These are phyloP conservation scores for Hypoxylon fuscum DNA, from an alignment of 495 filamentous ascomycete genomes.

Conservation along the genomic window DNA sequence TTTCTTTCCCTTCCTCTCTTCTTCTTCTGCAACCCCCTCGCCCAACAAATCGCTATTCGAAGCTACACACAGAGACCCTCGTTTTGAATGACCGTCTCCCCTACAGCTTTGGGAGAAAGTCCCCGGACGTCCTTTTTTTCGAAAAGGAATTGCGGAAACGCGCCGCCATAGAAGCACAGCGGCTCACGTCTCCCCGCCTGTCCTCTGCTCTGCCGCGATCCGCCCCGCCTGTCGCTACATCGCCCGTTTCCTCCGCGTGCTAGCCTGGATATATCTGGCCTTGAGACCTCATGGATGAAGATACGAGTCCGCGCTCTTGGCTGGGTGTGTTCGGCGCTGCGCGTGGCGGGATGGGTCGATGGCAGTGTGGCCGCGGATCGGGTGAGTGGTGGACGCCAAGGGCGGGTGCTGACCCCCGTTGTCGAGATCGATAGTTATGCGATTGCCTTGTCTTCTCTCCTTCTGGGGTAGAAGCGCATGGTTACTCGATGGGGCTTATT, in stretches of 20 bases:
- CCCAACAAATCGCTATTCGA: conserved; percentile 99
- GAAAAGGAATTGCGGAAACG: conserved; percentile 84
- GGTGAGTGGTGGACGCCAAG: conserved; percentile 46
- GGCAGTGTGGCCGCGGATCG: conserved; percentile 47
- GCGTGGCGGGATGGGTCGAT: conserved; percentile 52
- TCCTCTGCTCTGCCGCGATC: conserved; percentile 65
- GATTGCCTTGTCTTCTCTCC: conserved; percentile 76
- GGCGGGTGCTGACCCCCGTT: conserved; percentile 67
- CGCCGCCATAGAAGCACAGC: conserved; percentile 98
- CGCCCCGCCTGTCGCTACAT: conserved; percentile 54
- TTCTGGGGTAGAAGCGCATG: conserved; percentile 62
- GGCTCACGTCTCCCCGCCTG: conserved; percentile 65
- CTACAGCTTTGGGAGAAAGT: conserved; percentile 98
- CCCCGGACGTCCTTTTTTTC: conserved; percentile 87
- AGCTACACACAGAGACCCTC: conserved; percentile 91
- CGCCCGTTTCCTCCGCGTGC: conserved; percentile 24
- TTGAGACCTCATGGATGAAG: conserved; percentile 74
- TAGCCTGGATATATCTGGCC: conserved; percentile 37
- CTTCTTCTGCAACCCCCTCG: conserved; percentile 76
- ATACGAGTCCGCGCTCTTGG: conserved; percentile 82
- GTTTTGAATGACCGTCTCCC: conserved; percentile 45
- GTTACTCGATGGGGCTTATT: conserved; percentile 99
- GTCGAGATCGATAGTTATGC: conserved; percentile 98
- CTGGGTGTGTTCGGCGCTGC: conserved; percentile 46
- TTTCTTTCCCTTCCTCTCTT: conserved; percentile 33